Base-by-base conservation (phyloP, 2,329 filamentous ascomycete genomes). In the Pestalotiopsis fici region DNA sequence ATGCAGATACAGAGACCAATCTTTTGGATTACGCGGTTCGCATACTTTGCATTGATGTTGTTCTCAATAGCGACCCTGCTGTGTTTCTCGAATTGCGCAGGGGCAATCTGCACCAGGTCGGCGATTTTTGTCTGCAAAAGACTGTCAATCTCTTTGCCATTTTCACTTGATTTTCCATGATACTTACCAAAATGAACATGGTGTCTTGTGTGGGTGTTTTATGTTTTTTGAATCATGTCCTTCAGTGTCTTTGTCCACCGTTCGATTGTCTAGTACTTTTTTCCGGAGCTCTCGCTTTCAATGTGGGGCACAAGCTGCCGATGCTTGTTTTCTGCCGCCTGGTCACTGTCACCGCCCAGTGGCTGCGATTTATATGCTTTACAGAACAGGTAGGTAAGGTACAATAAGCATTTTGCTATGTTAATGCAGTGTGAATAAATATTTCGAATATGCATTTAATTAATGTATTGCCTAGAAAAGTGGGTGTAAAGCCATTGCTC, bases 31-130 rank as follows among this genome's bases (percentile, higher is more conserved):
- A 94, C 92, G 87, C 92, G 72, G 59, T 99, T 98, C 68, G 95
- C 90, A 80, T 98, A 99, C 82, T 99, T 99, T 70, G 90, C 87
- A 78, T 99, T 98, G 82, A 99, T 96, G 75, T 96, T 96, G 82
- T 99, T 95, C 81, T 98, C 94, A 70, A 99, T 93, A 1, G 94
- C 94, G 70, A 94, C 88, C 37, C 89, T 87, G 76, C 93, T 97
- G 69, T 89, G 86, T 80, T 96, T 96, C 69, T 90, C 87, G 77
- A 98, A 97, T 77, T 98, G 93, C 75, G 93, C 88, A 1, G 96
- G 96, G 37, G 89, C 87, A 81, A 99, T 97, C 81, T 97, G 93
- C 72, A 99, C 94, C 73, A 99, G 87, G 83, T 99, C 96, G 73
- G 94, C 91, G 74, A 99, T 90, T 72, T 96, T 97, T 56, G 94